phyloP scores from a whole-genome alignment of 176 grass and related monocot species.

The Secale cereale region DNA sequence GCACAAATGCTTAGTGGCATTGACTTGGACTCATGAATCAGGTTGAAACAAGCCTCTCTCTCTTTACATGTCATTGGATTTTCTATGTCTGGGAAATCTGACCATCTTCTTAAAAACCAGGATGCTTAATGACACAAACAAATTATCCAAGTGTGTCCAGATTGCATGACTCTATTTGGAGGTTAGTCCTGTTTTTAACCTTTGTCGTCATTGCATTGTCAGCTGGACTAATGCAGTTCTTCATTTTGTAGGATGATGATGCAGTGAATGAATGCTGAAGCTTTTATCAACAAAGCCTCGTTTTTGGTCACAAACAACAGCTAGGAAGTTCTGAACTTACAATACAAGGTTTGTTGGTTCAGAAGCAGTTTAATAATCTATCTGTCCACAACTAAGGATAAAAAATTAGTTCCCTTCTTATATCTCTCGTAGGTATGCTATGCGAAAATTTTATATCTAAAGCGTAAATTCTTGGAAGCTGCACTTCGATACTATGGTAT shows the following conservation, averaged over 20 bases:
- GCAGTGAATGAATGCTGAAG: slow-evolving; percentile 86
- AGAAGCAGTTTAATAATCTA: background rate
- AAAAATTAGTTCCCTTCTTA: background rate
- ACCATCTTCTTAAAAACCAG: slow-evolving; percentile 22
- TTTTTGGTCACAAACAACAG: slow-evolving; percentile 87
- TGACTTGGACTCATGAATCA: slow-evolving; percentile 97
- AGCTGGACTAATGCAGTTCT: slow-evolving; percentile 8
- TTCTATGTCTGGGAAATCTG: background rate
- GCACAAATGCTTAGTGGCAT: slow-evolving; percentile 95
- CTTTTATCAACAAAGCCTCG: slow-evolving; percentile 97
- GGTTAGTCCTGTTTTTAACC: slow-evolving; percentile 35
- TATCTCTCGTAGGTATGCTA: slow-evolving; percentile 68
- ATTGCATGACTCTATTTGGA: slow-evolving; percentile 98
- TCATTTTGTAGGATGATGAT: slow-evolving; percentile 68
- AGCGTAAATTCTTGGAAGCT: slow-evolving; percentile 92
- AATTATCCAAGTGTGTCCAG: slow-evolving; percentile 93
- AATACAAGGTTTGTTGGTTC: slow-evolving; percentile 71
- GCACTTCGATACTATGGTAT: too few relatives aligned
- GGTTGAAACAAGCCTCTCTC: slow-evolving; percentile 34
- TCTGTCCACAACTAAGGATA: background rate
- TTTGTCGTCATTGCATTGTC: background rate
- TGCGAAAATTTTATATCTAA: slow-evolving; percentile 95
- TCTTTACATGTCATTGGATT: background rate
- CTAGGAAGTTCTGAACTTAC: slow-evolving; percentile 84
- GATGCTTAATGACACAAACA: slow-evolving; percentile 91